phyloP scores from a whole-genome alignment of 75 land plant species.

The Pinus albicaulis region DNA sequence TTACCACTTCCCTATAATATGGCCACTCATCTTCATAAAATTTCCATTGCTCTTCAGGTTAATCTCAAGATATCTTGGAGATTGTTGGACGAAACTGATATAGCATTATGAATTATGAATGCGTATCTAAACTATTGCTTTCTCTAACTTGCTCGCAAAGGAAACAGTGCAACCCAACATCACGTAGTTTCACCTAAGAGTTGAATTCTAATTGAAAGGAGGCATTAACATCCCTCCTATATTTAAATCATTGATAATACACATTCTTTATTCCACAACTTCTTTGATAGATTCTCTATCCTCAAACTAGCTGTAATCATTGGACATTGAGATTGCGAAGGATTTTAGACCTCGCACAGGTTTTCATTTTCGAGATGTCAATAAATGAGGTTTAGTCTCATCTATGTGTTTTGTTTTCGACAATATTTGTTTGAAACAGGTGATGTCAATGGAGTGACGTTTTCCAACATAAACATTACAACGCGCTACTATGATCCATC shows the following conservation, averaged over 20 bases:
- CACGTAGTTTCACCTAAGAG: too few species aligned
- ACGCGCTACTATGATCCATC: constrained; percentile 89
- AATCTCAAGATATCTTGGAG: too few species aligned
- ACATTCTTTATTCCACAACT: background rate
- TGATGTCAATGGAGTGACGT: constrained; percentile 51
- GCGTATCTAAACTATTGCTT: too few species aligned
- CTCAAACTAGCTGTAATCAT: background rate
- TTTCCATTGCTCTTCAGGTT: too few species aligned
- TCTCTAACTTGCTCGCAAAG: too few species aligned
- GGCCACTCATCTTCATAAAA: too few species aligned
- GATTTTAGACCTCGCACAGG: background rate
- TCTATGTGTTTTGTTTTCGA: background rate
- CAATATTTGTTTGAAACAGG: constrained; percentile 37
- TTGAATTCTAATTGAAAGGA: background rate
- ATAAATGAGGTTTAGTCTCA: background rate
- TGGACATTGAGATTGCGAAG: background rate
- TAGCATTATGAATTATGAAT: too few species aligned
- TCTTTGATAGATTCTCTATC: background rate
- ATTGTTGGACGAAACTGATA: too few species aligned
- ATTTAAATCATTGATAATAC: background rate
- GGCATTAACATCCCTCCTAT: background rate
- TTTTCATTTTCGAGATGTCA: background rate
- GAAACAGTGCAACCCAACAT: too few species aligned
- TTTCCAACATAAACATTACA: constrained; percentile 79
- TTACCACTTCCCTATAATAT: too few species aligned